Conservation (phyloP, 257 asterid species). For the Catharanthus roseus region DNA sequence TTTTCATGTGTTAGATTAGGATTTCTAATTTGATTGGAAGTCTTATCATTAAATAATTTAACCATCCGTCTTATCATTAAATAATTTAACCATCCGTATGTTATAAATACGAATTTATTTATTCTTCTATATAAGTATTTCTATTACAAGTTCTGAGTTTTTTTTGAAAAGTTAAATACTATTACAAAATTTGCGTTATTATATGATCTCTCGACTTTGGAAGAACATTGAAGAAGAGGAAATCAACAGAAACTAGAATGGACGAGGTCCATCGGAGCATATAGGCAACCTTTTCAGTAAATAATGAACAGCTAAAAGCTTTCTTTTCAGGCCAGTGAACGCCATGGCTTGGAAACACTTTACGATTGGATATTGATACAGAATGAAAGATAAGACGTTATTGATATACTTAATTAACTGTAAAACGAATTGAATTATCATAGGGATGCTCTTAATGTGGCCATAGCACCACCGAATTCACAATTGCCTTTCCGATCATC, state of each 20-base stretch:
- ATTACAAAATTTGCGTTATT: neutral
- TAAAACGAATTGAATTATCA: conserved; percentile 33
- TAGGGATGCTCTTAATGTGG: conserved; percentile 34
- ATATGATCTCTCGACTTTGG: neutral
- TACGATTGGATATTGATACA: conserved; percentile 39
- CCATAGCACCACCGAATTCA: conserved; percentile 25
- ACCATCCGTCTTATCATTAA: neutral
- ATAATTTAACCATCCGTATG: too few species aligned
- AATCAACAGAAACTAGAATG: conserved; percentile 60
- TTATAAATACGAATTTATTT: too few species aligned
- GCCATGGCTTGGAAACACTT: conserved; percentile 53
- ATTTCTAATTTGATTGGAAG: neutral
- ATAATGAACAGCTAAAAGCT: conserved; percentile 77
- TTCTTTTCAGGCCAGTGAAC: conserved; percentile 81
- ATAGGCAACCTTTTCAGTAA: conserved; percentile 69
- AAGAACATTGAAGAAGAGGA: conserved; percentile 76
- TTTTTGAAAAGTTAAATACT: neutral
- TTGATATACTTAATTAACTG: conserved; percentile 35
- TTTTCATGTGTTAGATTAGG: too few species aligned
- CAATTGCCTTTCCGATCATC: conserved; percentile 26
- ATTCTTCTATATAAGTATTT: too few species aligned
- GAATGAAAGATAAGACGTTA: conserved; percentile 36
- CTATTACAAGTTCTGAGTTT: neutral
- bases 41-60: neutral
- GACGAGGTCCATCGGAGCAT: conserved; percentile 93